These are phyloP conservation scores for Paratinospora sagittata DNA, from an alignment of 164 flowering plant species.

Conservation along the genomic window DNA sequence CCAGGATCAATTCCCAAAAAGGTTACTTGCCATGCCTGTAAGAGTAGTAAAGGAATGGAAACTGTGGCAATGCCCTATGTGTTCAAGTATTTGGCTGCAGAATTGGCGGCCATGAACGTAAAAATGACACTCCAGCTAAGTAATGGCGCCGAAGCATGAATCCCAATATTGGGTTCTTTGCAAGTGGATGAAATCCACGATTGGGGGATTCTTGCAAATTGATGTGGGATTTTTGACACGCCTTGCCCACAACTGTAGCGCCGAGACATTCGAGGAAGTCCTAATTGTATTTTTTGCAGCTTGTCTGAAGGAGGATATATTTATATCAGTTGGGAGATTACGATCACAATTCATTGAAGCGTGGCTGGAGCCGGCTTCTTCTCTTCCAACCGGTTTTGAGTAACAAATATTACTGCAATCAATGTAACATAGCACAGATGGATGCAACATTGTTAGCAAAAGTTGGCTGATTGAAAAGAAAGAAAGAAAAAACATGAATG, in stretches of 20 bases:
- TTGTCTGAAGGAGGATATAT: background rate
- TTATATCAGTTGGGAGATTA: background rate
- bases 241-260: background rate
- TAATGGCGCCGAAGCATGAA: conserved; percentile 33
- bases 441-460: background rate
- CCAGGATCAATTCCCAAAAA: conserved; percentile 53
- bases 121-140: conserved; percentile 64
- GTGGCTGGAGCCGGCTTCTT: no score
- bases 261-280: background rate
- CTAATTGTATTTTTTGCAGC: background rate
- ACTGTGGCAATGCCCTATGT: conserved; percentile 96
- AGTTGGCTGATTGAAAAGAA: background rate
- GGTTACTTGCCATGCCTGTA: conserved; percentile 70
- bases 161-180: background rate
- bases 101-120: conserved; percentile 91
- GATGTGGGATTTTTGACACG: background rate
- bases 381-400: no score
- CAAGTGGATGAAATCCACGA: background rate
- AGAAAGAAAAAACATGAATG: background rate
- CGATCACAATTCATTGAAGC: no score
- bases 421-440: background rate
- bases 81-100: conserved; percentile 79
- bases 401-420: no score
- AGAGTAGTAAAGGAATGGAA: conserved; percentile 85
- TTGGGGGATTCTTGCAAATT: background rate